Conservation (phyloP, 108 stramenopile genomes). For the Seminavis robusta region DNA sequence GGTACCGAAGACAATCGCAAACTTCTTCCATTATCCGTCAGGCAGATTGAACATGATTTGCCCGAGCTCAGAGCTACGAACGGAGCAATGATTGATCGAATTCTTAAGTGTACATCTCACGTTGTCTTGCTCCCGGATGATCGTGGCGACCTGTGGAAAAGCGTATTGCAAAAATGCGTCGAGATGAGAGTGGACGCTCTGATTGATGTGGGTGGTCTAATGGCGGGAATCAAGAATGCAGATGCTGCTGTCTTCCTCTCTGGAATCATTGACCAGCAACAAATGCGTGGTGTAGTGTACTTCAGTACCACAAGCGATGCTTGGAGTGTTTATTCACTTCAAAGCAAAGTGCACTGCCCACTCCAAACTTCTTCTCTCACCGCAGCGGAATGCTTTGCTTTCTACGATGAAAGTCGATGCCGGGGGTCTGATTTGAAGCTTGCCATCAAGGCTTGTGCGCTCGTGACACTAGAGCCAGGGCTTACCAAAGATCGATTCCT, state of each 20-base stretch:
- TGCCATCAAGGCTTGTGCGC: conserved; percentile 29
- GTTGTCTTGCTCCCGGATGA: no score
- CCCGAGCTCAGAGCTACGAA: conserved; percentile 32
- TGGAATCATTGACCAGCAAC: no score
- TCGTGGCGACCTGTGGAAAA: no score
- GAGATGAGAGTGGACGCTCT: conserved; percentile 28
- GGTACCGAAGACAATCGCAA: conserved; percentile 39
- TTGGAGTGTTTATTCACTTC: no score
- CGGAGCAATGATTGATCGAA: conserved; percentile 46
- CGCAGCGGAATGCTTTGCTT: conserved; percentile 37
- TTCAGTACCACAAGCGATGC: no score
- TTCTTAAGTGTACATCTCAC: conserved; percentile 17
- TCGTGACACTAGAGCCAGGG: conserved; percentile 49
- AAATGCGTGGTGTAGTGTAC: no score
- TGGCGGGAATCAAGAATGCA: no score
- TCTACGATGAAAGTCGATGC: conserved; percentile 62
- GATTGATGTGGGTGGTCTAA: conserved; percentile 44
- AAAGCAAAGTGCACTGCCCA: no score
- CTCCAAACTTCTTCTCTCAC: conserved; percentile 36
- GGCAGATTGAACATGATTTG: conserved; percentile 9
- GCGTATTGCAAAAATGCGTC: no score
- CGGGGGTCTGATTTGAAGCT: conserved; percentile 61
- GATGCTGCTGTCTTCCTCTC: no score
- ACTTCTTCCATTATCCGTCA: conserved; percentile 40
- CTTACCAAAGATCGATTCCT: conserved; percentile 58